Percentiles rank a stretch among this genome's conserved stretches.
phyloP scores from a whole-genome alignment of 2,329 filamentous ascomycete species.

The Talaromyces sp. region DNA sequence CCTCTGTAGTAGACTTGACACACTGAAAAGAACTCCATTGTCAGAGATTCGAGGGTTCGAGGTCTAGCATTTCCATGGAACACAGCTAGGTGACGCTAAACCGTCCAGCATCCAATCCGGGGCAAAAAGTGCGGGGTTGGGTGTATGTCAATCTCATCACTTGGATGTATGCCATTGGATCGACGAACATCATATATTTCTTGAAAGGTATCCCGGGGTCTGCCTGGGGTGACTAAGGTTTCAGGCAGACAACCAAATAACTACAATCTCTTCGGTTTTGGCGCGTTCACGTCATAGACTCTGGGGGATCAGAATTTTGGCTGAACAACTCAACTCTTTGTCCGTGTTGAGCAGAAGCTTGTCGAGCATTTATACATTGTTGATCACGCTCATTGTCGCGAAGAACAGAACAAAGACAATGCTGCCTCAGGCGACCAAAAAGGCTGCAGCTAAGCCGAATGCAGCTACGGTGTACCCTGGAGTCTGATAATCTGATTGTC shows the following conservation, averaged over 20 bases:
- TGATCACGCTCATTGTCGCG: too few species aligned
- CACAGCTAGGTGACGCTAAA: conserved; percentile 1
- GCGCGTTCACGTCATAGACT: conserved; percentile 5
- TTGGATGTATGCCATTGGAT: background rate
- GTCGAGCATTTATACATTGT: too few species aligned
- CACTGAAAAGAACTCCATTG: background rate
- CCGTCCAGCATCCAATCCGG: background rate
- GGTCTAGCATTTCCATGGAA: conserved; percentile 10
- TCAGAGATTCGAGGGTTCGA: background rate
- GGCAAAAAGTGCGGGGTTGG: conserved; percentile 11
- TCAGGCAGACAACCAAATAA: background rate
- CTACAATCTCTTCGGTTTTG: background rate
- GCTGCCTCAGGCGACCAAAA: background rate
- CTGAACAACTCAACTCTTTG: background rate
- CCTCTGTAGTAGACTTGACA: background rate
- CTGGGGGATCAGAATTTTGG: background rate
- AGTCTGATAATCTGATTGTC: background rate
- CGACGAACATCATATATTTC: background rate
- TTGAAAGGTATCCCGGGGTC: background rate
- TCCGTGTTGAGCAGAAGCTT: too few species aligned
- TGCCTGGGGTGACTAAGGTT: background rate
- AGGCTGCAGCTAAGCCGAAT: background rate
- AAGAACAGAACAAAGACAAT: background rate
- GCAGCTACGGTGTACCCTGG: conserved; percentile 2
- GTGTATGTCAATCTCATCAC: background rate